Evolutionary conservation across 805 yeast genomes (phyloP).

Genomic region (Debaryomyces tyrocola): DNA sequence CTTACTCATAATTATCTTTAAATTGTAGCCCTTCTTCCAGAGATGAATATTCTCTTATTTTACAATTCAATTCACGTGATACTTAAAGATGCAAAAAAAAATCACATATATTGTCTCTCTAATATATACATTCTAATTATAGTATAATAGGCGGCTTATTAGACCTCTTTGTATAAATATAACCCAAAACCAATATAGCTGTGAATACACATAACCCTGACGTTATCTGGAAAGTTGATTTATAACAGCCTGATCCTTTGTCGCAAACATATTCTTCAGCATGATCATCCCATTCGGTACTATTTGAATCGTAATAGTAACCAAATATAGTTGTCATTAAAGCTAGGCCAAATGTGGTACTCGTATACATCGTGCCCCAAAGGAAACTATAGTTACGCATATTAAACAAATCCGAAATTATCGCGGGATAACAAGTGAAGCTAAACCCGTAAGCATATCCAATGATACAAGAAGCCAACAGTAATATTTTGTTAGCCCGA

Average conservation of each 20-base stretch:
- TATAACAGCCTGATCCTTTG: constrained; percentile 30
- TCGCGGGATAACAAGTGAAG: constrained; percentile 35
- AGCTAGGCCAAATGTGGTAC: constrained; percentile 32
- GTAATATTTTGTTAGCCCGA: constrained; percentile 17
- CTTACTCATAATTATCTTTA: constrained; percentile 12
- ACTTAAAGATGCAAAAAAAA: neutral
- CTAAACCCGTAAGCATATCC: constrained; percentile 37
- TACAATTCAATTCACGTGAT: constrained; percentile 1
- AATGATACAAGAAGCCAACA: constrained; percentile 24
- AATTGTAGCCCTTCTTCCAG: too few relatives aligned
- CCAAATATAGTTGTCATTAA: constrained; percentile 34
- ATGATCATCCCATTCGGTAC: constrained; percentile 15
- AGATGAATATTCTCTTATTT: neutral
- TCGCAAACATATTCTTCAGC: constrained; percentile 19
- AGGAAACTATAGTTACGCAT: constrained; percentile 32
- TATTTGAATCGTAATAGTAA: constrained; percentile 25
- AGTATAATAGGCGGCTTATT: too few relatives aligned
- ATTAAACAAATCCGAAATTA: constrained; percentile 31
- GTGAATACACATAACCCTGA: constrained; percentile 20
- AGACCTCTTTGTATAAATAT: constrained; percentile 13
- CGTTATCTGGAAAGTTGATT: constrained; percentile 25
- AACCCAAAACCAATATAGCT: constrained; percentile 17
- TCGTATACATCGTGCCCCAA: constrained; percentile 35
- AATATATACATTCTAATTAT: neutral
- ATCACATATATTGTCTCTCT: neutral